phyloP scores from a whole-genome alignment of 768 basidiomycete genomes.

The Tylopilus plumbeoviolaceoides region DNA sequence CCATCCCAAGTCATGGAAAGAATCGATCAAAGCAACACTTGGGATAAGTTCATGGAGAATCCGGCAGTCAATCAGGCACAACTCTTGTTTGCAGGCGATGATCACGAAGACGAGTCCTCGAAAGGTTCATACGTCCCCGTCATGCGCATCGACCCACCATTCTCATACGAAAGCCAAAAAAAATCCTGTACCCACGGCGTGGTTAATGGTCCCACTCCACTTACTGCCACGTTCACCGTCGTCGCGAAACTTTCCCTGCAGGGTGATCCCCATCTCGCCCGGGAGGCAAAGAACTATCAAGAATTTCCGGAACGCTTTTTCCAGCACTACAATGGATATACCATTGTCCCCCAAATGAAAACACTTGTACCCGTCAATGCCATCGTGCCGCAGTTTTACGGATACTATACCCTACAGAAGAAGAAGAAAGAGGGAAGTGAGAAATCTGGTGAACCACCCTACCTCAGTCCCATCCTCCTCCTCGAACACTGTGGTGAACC shows the following conservation, averaged over 20 bases:
- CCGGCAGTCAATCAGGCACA: background rate
- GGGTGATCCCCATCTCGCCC: constrained; percentile 35
- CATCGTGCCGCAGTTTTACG: constrained; percentile 61
- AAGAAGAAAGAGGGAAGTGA: background rate
- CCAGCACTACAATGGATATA: constrained; percentile 25
- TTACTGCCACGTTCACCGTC: constrained; percentile 38
- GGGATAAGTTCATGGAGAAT: background rate
- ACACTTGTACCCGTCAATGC: constrained; percentile 45
- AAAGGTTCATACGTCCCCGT: background rate
- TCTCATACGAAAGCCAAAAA: constrained; percentile 12
- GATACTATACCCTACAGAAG: constrained; percentile 43
- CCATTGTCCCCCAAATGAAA: constrained; percentile 25
- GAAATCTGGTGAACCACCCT: background rate
- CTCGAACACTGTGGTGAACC: constrained; percentile 45
- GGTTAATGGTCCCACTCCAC: background rate
- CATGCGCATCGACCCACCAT: constrained; percentile 14
- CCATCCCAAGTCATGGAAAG: background rate
- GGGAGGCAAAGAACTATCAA: constrained; percentile 29
- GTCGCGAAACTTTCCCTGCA: constrained; percentile 43
- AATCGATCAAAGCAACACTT: background rate
- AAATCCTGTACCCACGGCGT: constrained; percentile 10
- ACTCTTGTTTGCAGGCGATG: background rate
- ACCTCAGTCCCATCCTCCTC: constrained; percentile 41
- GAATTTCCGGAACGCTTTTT: constrained; percentile 27
- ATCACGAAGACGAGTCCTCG: background rate